A percentile compares a stretch with the other conserved stretches of the same genome.
Evolutionary conservation across 225 moss, liverwort and hornwort species (phyloP).

Genomic region (Anthoceros angustus): DNA sequence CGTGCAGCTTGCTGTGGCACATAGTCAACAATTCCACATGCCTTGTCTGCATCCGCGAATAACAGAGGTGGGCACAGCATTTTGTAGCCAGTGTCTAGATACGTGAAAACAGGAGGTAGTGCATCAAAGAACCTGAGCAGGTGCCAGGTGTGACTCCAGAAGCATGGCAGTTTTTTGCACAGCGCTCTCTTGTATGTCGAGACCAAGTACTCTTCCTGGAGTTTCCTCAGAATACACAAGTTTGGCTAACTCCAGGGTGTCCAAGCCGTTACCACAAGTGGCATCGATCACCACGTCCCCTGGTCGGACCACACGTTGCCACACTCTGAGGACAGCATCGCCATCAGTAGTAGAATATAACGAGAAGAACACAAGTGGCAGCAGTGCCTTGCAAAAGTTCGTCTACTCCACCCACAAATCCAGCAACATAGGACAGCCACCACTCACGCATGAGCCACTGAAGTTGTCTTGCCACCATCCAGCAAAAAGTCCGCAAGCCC

Average conservation of each 20-base stretch:
- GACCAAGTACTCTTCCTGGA: constrained; percentile 57
- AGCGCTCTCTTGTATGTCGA: constrained; percentile 75
- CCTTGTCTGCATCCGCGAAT: constrained; percentile 33
- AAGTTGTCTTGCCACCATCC: constrained; percentile 33
- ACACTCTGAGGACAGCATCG: constrained; percentile 27
- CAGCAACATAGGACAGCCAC: not conserved
- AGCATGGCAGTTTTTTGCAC: constrained; percentile 52
- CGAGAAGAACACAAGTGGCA: no score
- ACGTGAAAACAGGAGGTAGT: not conserved
- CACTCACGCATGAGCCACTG: constrained; percentile 41
- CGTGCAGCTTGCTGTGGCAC: constrained; percentile 74
- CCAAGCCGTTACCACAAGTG: constrained; percentile 84
- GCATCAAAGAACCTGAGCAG: constrained; percentile 31
- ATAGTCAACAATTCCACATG: constrained; percentile 66
- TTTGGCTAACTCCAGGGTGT: constrained; percentile 65
- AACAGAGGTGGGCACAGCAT: not conserved
- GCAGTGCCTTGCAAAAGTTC: no score
- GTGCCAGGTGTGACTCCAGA: constrained; percentile 45
- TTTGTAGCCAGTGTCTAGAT: not conserved
- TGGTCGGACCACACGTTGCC: constrained; percentile 54
- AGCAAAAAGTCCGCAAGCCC: constrained; percentile 30
- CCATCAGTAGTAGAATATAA: not conserved
- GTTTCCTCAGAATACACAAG: constrained; percentile 46
- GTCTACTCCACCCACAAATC: no score
- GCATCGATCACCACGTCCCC: constrained; percentile 84